These are phyloP conservation scores for Neonectria magnoliae DNA, from an alignment of 2,329 filamentous ascomycete genomes.

Conservation along the genomic window DNA sequence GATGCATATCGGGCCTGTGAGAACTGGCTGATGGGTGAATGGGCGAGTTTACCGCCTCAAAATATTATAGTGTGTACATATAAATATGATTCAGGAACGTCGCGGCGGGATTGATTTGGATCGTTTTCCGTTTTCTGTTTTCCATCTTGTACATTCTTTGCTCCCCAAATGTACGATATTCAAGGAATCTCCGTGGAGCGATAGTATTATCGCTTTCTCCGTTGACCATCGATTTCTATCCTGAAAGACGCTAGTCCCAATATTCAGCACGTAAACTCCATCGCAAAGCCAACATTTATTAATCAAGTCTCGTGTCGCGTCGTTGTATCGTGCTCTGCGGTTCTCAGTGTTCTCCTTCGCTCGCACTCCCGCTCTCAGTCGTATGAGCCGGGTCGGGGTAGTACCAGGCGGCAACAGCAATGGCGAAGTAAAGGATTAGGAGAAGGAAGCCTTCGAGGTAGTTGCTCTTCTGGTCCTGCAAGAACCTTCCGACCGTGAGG, in stretches of 20 bases:
- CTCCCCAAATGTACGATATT: not conserved
- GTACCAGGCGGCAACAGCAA: conserved; percentile 67
- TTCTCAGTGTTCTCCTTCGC: not conserved
- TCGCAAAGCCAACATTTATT: not conserved
- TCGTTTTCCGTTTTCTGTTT: not conserved
- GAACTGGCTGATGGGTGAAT: not conserved
- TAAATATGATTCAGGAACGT: not conserved
- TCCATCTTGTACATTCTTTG: not conserved
- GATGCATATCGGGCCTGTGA: not conserved
- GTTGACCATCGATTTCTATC: not conserved
- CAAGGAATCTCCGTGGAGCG: not conserved
- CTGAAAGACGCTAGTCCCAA: not conserved
- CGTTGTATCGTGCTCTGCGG: not conserved
- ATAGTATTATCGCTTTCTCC: not conserved
- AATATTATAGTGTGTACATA: not conserved
- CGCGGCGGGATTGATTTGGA: not conserved
- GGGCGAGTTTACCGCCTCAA: not conserved
- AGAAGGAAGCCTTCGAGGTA: conserved; percentile 89
- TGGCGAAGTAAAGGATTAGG: conserved; percentile 72
- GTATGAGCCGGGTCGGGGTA: conserved; percentile 55
- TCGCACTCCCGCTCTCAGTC: conserved; percentile 6
- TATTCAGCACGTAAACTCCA: not conserved
- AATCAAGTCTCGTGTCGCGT: not conserved
- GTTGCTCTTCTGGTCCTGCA: conserved; percentile 88
- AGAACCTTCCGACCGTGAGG: conserved; percentile 86